A percentile compares a stretch with the other conserved stretches of the same genome.
Evolutionary conservation across 495 filamentous ascomycete species (phyloP).

Genomic region (Trichocladium uniseriatum): DNA sequence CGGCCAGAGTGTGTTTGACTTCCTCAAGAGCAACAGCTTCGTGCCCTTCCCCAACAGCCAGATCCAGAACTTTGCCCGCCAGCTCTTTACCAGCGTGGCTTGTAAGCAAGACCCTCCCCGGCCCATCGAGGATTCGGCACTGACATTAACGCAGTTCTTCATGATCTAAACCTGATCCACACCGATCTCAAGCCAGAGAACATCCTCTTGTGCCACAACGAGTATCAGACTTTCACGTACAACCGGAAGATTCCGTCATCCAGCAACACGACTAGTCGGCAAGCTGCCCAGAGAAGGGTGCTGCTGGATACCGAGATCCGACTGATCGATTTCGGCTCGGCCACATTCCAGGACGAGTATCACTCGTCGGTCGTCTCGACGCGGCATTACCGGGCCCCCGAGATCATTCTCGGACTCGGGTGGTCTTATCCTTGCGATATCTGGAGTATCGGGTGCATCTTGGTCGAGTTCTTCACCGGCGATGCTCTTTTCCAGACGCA

Average conservation of each 20-base stretch:
- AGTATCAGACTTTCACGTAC: constrained; percentile 94
- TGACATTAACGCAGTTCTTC: constrained; percentile 57
- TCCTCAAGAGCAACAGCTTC: constrained; percentile 88
- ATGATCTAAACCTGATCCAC: constrained; percentile 96
- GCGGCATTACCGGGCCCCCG: constrained; percentile 88
- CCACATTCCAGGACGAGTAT: constrained; percentile 97
- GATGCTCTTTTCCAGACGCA: constrained; percentile 97
- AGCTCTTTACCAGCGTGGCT: constrained; percentile 94
- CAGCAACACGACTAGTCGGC: constrained; percentile 62
- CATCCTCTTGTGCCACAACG: constrained; percentile 82
- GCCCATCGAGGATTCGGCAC: constrained; percentile 4
- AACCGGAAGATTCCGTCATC: constrained; percentile 91
- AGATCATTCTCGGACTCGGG: constrained; percentile 92
- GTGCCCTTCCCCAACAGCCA: constrained; percentile 98
- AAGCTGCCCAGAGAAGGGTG: constrained; percentile 76
- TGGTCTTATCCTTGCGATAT: constrained; percentile 98
- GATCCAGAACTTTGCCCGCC: constrained; percentile 92
- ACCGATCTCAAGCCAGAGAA: constrained; percentile 98
- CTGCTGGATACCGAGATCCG: constrained; percentile 93
- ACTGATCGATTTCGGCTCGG: constrained; percentile 94
- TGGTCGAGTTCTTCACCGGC: constrained; percentile 98
- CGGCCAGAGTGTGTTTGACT: constrained; percentile 96
- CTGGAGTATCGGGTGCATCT: constrained; percentile 97
- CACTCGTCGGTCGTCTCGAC: constrained; percentile 96
- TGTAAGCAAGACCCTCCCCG: constrained; percentile 52